Percentiles rank a stretch among this genome's conserved stretches.
Evolutionary conservation across 768 basidiomycete genomes (phyloP).

Genomic region (Mycena amicta): DNA sequence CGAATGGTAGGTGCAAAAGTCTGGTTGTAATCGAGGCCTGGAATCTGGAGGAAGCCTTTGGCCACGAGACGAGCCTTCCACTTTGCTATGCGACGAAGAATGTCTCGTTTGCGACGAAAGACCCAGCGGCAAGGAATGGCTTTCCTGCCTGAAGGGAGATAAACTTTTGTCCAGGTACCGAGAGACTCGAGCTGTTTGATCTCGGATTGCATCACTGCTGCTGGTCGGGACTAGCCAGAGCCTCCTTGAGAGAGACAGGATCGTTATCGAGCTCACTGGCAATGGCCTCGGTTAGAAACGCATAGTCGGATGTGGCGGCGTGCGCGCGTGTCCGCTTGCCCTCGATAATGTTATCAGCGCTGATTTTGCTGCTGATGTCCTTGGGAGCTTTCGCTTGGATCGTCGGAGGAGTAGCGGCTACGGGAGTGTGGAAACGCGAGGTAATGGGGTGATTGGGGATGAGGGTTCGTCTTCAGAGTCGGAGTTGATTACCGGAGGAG

Average conservation of each 20-base stretch:
- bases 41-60: slow-evolving; percentile 32
- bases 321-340: not conserved
- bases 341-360: not conserved
- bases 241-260: slow-evolving; percentile 16
- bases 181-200: slow-evolving; percentile 22
- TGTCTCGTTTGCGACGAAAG: slow-evolving; percentile 32
- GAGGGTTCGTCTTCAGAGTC: not conserved
- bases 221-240: slow-evolving; percentile 22
- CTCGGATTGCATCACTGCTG: slow-evolving; percentile 14
- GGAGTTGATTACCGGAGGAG: not conserved
- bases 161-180: slow-evolving; percentile 20
- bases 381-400: not conserved
- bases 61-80: slow-evolving; percentile 28
- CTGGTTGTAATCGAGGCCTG: slow-evolving; percentile 9
- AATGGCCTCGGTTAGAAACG: slow-evolving; percentile 2
- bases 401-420: not conserved
- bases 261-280: slow-evolving; percentile 4
- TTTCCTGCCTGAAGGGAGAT: slow-evolving; percentile 8
- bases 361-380: slow-evolving; percentile 6
- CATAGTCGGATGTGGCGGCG: not conserved
- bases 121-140: slow-evolving; percentile 21
- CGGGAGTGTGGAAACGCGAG: no score
- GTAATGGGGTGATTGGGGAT: not conserved
- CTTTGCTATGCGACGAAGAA: slow-evolving; percentile 23
- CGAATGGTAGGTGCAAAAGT: not conserved